Conservation (phyloP, 306 rosid species). For the Dryas octopetala region DNA sequence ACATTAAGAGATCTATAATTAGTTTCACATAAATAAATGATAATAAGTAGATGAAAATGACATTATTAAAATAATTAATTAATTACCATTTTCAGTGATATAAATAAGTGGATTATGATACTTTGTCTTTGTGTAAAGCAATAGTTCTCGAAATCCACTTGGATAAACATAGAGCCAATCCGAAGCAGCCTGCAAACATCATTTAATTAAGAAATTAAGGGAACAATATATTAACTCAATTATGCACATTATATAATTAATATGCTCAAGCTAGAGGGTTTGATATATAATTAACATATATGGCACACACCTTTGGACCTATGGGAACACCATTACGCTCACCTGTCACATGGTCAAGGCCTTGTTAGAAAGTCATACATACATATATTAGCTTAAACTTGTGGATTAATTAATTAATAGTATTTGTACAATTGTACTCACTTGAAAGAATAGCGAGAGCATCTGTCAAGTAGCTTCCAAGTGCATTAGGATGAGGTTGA, state of each 20-base stretch:
- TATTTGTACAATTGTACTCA: slow-evolving; percentile 1
- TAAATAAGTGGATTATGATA: slow-evolving; percentile 53
- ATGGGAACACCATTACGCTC: slow-evolving; percentile 41
- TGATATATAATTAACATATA: neutral
- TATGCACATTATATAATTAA: neutral
- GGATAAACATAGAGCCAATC: slow-evolving; percentile 50
- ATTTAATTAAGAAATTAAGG: too few relatives aligned
- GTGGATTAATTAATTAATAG: too few relatives aligned
- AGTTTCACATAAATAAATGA: neutral
- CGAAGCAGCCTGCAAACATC: slow-evolving; percentile 42
- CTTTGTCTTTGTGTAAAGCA: slow-evolving; percentile 42
- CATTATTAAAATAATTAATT: too few relatives aligned
- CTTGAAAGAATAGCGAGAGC: slow-evolving; percentile 39
- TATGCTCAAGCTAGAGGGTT: neutral
- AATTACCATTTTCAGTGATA: slow-evolving; percentile 64
- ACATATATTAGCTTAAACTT: too few relatives aligned
- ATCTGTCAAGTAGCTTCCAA: slow-evolving; percentile 38
- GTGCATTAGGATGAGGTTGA: slow-evolving; percentile 14
- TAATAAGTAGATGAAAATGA: neutral
- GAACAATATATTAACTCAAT: neutral
- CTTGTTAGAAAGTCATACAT: neutral
- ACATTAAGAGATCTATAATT: neutral
- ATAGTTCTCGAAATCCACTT: slow-evolving; percentile 40
- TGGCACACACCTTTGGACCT: slow-evolving; percentile 39
- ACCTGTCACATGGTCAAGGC: slow-evolving; percentile 25